Conservation (phyloP, 148 eudicot species). For the Arbutus unedo region DNA sequence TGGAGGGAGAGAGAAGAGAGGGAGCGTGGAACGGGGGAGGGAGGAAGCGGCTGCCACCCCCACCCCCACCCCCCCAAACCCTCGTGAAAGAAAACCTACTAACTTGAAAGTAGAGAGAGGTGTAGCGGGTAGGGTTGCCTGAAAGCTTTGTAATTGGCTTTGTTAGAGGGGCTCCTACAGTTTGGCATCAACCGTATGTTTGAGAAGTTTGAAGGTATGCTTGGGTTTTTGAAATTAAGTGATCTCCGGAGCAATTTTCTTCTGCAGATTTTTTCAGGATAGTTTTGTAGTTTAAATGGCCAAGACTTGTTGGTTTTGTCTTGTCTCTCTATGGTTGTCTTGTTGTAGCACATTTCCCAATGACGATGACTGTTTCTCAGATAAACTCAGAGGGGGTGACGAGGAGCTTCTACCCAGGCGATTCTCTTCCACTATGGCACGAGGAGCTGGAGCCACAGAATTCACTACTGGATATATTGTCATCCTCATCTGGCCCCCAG, state of each 20-base stretch:
- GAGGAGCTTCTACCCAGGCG: conserved; percentile 77
- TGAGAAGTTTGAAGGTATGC: not conserved
- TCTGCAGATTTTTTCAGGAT: not conserved
- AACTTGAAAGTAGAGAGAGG: too few relatives aligned
- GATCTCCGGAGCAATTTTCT: not conserved
- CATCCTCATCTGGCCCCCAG: conserved; percentile 41
- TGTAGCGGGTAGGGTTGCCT: not conserved
- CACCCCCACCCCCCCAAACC: too few relatives aligned
- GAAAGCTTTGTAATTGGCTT: not conserved
- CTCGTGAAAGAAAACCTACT: too few relatives aligned
- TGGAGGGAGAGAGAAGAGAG: too few relatives aligned
- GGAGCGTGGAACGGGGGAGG: too few relatives aligned
- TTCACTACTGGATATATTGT: conserved; percentile 62
- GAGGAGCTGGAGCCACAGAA: conserved; percentile 67
- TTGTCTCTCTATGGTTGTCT: not conserved
- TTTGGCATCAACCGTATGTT: not conserved
- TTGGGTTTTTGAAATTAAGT: not conserved
- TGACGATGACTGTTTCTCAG: conserved; percentile 27
- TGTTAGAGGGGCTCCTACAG: not conserved
- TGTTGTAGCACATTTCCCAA: not conserved
- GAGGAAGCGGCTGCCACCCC: too few relatives aligned
- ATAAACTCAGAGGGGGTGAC: conserved; percentile 69
- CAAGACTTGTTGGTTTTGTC: not conserved
- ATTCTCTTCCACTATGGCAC: conserved; percentile 76
- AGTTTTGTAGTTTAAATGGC: not conserved